These are phyloP conservation scores for Aegilops speltoides DNA, from an alignment of 176 grass and related monocot species.

Conservation along the genomic window DNA sequence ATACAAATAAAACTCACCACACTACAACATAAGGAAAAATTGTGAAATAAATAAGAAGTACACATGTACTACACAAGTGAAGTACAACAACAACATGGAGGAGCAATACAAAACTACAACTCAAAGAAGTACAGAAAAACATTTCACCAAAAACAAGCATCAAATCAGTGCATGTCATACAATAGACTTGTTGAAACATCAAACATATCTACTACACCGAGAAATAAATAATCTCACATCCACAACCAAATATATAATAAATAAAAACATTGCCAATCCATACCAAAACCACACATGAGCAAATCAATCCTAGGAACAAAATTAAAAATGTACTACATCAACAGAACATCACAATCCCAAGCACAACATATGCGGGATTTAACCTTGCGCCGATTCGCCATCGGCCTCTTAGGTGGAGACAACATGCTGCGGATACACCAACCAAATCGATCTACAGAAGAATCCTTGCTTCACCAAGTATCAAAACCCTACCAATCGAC, in stretches of 20 bases:
- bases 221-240: neutral
- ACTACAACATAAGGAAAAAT: neutral
- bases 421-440: neutral
- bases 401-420: neutral
- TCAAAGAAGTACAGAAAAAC: neutral
- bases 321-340: neutral
- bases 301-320: neutral
- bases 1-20: neutral
- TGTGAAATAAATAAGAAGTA: neutral
- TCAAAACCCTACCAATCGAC: neutral
- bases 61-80: neutral
- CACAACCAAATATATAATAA: neutral
- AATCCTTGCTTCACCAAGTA: neutral
- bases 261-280: neutral
- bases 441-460: neutral
- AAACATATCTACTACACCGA: neutral
- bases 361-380: neutral
- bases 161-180: neutral
- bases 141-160: neutral
- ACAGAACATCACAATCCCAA: neutral
- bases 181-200: neutral
- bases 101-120: neutral
- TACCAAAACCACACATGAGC: neutral
- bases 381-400: neutral
- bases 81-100: neutral